Evolutionary conservation across 345 rosid genomes (phyloP).

Genomic region (Cochlearia excelsa): DNA sequence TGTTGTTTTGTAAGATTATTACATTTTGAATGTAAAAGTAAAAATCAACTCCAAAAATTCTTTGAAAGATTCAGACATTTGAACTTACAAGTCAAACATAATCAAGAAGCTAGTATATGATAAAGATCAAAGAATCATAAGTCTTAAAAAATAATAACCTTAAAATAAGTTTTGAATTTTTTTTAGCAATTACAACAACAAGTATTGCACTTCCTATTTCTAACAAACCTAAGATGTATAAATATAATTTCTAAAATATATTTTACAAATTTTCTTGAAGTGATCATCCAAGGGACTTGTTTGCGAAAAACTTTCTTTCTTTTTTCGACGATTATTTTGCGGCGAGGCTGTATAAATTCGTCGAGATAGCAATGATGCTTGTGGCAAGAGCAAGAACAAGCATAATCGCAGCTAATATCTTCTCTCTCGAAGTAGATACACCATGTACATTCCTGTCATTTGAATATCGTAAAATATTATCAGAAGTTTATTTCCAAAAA

Average conservation of each 20-base stretch:
- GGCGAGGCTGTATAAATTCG: constrained; percentile 33
- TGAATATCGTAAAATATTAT: neutral
- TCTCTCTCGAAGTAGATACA: constrained; percentile 43
- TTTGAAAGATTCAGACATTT: constrained; percentile 50
- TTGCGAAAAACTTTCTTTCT: constrained; percentile 6
- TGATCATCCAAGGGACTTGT: constrained; percentile 29
- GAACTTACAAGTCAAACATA: constrained; percentile 51
- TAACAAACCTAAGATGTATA: constrained; percentile 17
- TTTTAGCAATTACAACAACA: neutral
- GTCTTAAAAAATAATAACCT: too few species aligned
- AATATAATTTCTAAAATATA: constrained; percentile 10
- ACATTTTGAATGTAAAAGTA: too few species aligned
- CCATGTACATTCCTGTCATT: constrained; percentile 45
- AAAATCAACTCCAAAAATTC: constrained; percentile 53
- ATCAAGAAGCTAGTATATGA: constrained; percentile 60
- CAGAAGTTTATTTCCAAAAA: too few species aligned
- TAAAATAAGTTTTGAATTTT: too few species aligned
- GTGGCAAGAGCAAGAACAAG: constrained; percentile 41
- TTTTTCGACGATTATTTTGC: constrained; percentile 5
- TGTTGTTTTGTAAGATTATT: too few species aligned
- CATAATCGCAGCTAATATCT: constrained; percentile 36
- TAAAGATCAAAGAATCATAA: constrained; percentile 20
- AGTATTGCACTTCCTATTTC: constrained; percentile 10
- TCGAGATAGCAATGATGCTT: constrained; percentile 43
- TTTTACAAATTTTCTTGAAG: constrained; percentile 31